phyloP scores from a whole-genome alignment of 1,139 yeast species.

The Suhomyces choctaworum region DNA sequence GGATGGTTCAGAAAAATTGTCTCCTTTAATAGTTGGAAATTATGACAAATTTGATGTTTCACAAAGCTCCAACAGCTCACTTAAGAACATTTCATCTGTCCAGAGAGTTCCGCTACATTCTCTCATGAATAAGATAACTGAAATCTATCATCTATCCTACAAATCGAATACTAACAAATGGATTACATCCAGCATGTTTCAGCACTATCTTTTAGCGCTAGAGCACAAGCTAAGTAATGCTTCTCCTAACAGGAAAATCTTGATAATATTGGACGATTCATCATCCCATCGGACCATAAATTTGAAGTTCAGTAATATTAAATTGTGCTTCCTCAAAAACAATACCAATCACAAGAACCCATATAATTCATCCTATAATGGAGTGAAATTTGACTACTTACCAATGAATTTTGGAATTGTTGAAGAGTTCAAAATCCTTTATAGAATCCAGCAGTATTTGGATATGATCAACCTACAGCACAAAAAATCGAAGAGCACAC shows the following conservation, averaged over 20 bases:
- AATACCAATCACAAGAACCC: slow-evolving; percentile 44
- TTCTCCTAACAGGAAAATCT: slow-evolving; percentile 46
- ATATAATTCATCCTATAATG: slow-evolving; percentile 34
- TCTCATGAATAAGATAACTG: slow-evolving; percentile 50
- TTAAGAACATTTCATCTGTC: slow-evolving; percentile 25
- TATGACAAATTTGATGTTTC: slow-evolving; percentile 55
- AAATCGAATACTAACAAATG: slow-evolving; percentile 64
- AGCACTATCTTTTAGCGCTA: slow-evolving; percentile 58
- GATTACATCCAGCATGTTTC: slow-evolving; percentile 66
- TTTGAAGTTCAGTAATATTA: slow-evolving; percentile 53
- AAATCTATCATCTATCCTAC: slow-evolving; percentile 53
- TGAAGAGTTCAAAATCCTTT: slow-evolving; percentile 60
- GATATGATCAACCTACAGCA: slow-evolving; percentile 48
- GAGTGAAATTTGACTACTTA: slow-evolving; percentile 48
- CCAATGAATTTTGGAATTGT: slow-evolving; percentile 69
- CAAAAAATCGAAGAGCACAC: slow-evolving; percentile 20
- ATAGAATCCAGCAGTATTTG: slow-evolving; percentile 59
- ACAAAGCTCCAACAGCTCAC: slow-evolving; percentile 30
- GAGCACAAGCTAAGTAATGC: slow-evolving; percentile 53
- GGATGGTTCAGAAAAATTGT: slow-evolving; percentile 61
- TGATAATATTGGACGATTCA: slow-evolving; percentile 60
- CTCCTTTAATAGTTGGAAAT: slow-evolving; percentile 62
- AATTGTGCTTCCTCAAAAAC: slow-evolving; percentile 45
- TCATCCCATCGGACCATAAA: slow-evolving; percentile 64
- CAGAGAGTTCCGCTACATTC: slow-evolving; percentile 23